Conservation (phyloP, 305 asterid genomes). For the Striga hermonthica region DNA sequence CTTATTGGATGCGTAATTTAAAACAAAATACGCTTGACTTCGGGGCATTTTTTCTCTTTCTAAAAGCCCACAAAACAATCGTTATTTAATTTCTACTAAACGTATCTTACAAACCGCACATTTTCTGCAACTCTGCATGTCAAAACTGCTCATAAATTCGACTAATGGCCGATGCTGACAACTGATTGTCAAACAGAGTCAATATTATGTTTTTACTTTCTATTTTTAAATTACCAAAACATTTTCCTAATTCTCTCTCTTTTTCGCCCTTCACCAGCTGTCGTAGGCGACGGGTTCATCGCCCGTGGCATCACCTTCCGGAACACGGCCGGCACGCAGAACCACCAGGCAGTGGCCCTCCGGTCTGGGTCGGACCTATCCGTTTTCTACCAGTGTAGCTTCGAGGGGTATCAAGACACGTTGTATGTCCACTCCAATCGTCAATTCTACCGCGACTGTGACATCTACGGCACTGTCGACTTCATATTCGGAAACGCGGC, state of each 20-base stretch:
- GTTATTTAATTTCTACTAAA: no score
- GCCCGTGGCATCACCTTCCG: conserved; percentile 71
- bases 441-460: conserved; percentile 73
- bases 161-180: neutral
- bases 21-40: no score
- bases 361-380: conserved; percentile 81
- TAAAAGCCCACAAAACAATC: no score
- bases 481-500: conserved; percentile 90
- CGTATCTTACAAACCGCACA: no score
- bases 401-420: conserved; percentile 89
- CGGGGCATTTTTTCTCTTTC: no score
- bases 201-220: no score
- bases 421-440: conserved; percentile 67
- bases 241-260: neutral
- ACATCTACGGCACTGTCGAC: conserved; percentile 76
- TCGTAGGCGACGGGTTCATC: conserved; percentile 74
- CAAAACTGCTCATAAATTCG: no score
- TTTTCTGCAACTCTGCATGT: no score
- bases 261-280: conserved; percentile 44
- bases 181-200: no score
- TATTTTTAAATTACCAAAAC: no score
- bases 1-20: no score
- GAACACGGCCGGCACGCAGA: conserved; percentile 68
- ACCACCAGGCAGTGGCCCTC: conserved; percentile 82
- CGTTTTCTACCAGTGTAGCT: conserved; percentile 73